phyloP scores from a whole-genome alignment of 305 asterid genomes.

The Fraxinus xanthoxyloides region DNA sequence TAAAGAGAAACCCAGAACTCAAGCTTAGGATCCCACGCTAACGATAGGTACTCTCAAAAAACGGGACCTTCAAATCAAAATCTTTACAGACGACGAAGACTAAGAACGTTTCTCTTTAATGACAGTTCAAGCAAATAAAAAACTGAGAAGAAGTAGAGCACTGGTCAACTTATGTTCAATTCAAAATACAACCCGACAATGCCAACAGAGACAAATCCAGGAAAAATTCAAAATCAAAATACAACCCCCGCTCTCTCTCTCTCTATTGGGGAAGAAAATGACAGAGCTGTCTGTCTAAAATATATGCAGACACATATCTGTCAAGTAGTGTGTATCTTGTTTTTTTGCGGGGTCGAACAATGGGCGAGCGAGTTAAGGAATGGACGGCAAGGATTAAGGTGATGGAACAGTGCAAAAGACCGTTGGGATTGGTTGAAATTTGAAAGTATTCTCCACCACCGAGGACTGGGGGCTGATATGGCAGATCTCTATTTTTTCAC shows the following conservation, averaged over 20 bases:
- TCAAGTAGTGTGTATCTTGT: neutral
- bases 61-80: neutral
- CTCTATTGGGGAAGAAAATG: constrained; percentile 34
- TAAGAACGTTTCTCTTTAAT: neutral
- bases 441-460: constrained; percentile 31
- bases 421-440: constrained; percentile 55
- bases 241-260: constrained; percentile 6
- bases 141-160: neutral
- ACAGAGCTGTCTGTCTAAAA: constrained; percentile 38
- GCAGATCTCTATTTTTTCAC: neutral
- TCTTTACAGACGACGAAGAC: too few species aligned
- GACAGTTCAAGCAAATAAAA: neutral
- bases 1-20: neutral
- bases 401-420: constrained; percentile 43
- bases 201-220: neutral
- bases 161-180: neutral
- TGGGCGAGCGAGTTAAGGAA: neutral
- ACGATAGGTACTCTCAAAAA: neutral
- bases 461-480: neutral
- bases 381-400: constrained; percentile 37
- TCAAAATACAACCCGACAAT: constrained; percentile 25
- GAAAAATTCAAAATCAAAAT: constrained; percentile 37
- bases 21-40: neutral
- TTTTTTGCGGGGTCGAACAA: neutral
- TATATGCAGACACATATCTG: neutral